Base-by-base conservation (phyloP, 805 yeast genomes). In the Ogataea minuta region DNA sequence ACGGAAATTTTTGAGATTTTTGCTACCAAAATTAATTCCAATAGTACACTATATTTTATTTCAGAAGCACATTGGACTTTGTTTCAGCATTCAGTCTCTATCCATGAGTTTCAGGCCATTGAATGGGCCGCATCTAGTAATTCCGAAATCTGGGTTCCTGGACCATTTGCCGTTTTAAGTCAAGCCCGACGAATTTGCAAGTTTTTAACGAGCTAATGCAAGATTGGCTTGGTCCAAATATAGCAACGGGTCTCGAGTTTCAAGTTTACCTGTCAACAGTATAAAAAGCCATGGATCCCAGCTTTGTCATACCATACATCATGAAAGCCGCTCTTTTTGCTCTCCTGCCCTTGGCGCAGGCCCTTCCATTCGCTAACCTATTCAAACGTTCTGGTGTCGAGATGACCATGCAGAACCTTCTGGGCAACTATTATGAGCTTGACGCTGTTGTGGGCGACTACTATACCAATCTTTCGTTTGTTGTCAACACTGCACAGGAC, bases 401-500 rank as follows among this genome's bases (percentile, higher is more conserved):
- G 28, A 24, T 48, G 13, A 19, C 40, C 6, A 37, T 51, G 14
- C 34, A 41, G 15, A 53, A 54, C 26, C 21, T 27, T 9, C 36
- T 53, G 16, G 45, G 47, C 4, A 53, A 48, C 25, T 54, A 49
- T 32, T 54, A 46, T 23, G 29, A 35, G 30, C 25, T 54, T n/a
- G 45, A 41, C n/a, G 45, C 51, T 17, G 24, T 33, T 8, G 40
- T 61, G 14, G 67, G 67, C 4, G 54, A 59, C 9, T 57, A 58
- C 24, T 48, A 46, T 9, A 49, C 52, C 25, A 46, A 44, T 10
- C 35, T 57, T 6, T 38, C 41, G 9, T 53, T 56, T 12, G 52
- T 57, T 23, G 42, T 64, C 31, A 63, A 59, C 40, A 62, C 67
- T 2, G 61, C 56, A 1, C 56, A 60, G 9, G 46, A 60, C 4